These are phyloP conservation scores for Pseudogymnoascus sp. DNA, from an alignment of 2,329 filamentous ascomycete genomes.

Conservation along the genomic window DNA sequence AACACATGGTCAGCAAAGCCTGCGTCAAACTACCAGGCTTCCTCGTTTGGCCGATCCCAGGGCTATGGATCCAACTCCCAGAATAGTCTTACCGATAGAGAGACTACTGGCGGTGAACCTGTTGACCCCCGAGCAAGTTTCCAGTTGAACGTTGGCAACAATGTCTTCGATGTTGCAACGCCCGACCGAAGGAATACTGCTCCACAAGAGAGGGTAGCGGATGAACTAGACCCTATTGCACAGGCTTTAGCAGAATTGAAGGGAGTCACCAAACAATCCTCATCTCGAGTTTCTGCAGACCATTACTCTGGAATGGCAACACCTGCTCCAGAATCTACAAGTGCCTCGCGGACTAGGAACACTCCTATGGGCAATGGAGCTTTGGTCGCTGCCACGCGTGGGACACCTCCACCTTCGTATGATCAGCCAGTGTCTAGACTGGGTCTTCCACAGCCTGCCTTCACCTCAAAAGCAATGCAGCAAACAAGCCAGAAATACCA, in stretches of 20 bases:
- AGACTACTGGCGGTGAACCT: conserved; percentile 66
- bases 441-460: conserved; percentile 82
- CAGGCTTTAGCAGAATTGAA: conserved; percentile 88
- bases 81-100: conserved; percentile 29
- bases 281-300: conserved; percentile 84
- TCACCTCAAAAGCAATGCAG: conserved; percentile 92
- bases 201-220: conserved; percentile 35
- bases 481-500: conserved; percentile 86
- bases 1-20: conserved; percentile 46
- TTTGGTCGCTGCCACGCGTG: conserved; percentile 50
- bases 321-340: conserved; percentile 50
- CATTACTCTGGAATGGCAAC: conserved; percentile 89
- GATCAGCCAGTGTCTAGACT: conserved; percentile 66
- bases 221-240: conserved; percentile 76
- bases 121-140: conserved; percentile 89
- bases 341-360: conserved; percentile 36
- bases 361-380: conserved; percentile 32
- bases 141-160: conserved; percentile 88
- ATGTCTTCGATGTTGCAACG: conserved; percentile 86
- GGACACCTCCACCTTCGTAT: conserved; percentile 82
- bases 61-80: conserved; percentile 33
- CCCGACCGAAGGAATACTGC: conserved; percentile 52
- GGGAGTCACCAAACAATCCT: conserved; percentile 72
- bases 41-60: conserved; percentile 28
- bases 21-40: background rate